Evolutionary conservation across 2,329 filamentous ascomycete species (phyloP), one percentile per base, ranked within the genome.

Genomic region (Fusarium nematophilum): DNA sequence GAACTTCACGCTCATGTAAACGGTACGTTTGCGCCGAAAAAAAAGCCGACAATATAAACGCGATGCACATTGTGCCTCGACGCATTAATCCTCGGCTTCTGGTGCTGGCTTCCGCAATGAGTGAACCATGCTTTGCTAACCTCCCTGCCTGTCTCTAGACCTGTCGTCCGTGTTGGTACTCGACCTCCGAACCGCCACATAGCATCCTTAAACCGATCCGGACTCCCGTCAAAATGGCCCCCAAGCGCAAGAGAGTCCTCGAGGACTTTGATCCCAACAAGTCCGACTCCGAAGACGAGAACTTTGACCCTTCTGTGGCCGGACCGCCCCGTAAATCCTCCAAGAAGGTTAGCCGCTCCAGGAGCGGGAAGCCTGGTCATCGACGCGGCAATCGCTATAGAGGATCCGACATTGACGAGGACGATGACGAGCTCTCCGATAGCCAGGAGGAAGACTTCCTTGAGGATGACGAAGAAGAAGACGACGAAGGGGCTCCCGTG

Each of bases 281-380:
- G 70, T 89, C 87, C 44, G 87, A 90, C 64, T 79, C 87, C 3
- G 83, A 86, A 43, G 87, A 90, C 69, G 85, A 86, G 62, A 88
- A 88, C 71, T 90, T 89, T 67, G 83, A 87, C 53, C 86, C 86
- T 13, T 70, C 72, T 17, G 79, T 81, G 63, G 78, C 75, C 21
- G 75, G 76, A 6, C 62, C 62, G 25, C 76, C 81, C 13, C 75
- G 75, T 11, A 77, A 77, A 54, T 73, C 59, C 56, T 73, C 73
- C 49, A 82, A 79, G 62, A 80, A 79, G 48, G 67, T 75, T 5
- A 77, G 78, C 18, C 71, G 77, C 25, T 72, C 77, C 5, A 75
- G 73, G 47, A 67, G 72, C 30, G 66, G 70, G 13, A 69, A 67
- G 45, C 57, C 75, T 4, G 62, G 71, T 14, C 72, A 74, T 18